Evolutionary conservation across 108 stramenopile species (phyloP).

Genomic region (Pseudonitzschia multiseries): DNA sequence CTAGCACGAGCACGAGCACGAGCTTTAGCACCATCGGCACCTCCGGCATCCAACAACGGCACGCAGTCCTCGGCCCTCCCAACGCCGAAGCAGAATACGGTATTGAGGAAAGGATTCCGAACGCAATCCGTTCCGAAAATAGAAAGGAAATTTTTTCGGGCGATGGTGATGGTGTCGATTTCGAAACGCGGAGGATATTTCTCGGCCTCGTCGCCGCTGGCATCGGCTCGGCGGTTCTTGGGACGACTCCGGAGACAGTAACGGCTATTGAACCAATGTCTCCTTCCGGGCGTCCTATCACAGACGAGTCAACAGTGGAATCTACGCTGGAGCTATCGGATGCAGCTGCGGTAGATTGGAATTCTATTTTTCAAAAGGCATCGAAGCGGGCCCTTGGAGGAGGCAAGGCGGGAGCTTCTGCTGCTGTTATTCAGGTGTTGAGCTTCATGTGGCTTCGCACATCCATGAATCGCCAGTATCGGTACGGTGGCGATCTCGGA

Average conservation of each 20-base stretch:
- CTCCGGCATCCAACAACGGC: neutral
- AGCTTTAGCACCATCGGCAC: too few relatives aligned
- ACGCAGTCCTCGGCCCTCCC: neutral
- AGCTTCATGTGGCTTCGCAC: slow-evolving; percentile 98
- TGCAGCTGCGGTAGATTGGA: slow-evolving; percentile 41
- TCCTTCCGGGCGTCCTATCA: neutral
- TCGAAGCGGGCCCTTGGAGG: slow-evolving; percentile 79
- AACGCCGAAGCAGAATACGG: neutral
- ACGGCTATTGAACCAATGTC: neutral
- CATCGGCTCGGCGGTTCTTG: neutral
- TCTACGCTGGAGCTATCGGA: slow-evolving; percentile 4
- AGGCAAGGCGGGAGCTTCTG: slow-evolving; percentile 88
- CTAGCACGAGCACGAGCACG: too few relatives aligned
- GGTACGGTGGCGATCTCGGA: slow-evolving; percentile 69
- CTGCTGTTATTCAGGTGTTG: slow-evolving; percentile 85
- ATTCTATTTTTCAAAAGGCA: slow-evolving; percentile 55
- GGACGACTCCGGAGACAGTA: neutral
- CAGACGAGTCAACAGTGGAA: neutral
- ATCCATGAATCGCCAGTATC: slow-evolving; percentile 87
- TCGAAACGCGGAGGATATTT: slow-evolving; percentile 1
- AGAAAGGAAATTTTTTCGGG: neutral
- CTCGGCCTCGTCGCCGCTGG: neutral
- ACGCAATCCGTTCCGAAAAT: neutral
- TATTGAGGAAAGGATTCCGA: neutral
- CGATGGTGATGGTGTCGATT: neutral